A percentile compares a stretch with the other conserved stretches of the same genome.
phyloP scores from a whole-genome alignment of 495 filamentous ascomycete species.

The Talaromyces trachyspermus region DNA sequence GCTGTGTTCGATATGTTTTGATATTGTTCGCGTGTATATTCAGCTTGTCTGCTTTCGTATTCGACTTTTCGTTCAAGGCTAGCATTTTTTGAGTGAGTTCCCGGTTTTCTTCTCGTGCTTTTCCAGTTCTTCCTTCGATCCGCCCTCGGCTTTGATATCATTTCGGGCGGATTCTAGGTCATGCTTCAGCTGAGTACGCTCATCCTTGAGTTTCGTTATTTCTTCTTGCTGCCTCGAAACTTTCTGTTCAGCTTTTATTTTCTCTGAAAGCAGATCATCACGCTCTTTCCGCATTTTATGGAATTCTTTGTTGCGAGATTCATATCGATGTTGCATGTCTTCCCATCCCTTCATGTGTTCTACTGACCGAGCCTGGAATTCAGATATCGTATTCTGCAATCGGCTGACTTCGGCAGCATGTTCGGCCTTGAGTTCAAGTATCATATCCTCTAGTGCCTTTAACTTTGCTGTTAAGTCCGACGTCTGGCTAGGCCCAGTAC shows the following conservation, averaged over 20 bases:
- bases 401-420: slow-evolving; percentile 25
- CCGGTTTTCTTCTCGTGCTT: slow-evolving; percentile 34
- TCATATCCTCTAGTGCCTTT: slow-evolving; percentile 24
- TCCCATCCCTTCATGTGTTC: slow-evolving; percentile 24
- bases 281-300: slow-evolving; percentile 33
- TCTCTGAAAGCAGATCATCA: slow-evolving; percentile 18
- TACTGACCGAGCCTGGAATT: slow-evolving; percentile 15
- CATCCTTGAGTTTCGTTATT: slow-evolving; percentile 39
- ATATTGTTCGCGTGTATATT: slow-evolving; percentile 56
- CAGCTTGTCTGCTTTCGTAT: slow-evolving; percentile 44
- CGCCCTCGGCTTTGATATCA: slow-evolving; percentile 41
- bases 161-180: slow-evolving; percentile 43
- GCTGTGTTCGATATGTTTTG: slow-evolving; percentile 53
- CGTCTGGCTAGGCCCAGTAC: slow-evolving; percentile 24
- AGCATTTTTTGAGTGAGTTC: slow-evolving; percentile 33
- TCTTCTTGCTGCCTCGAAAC: slow-evolving; percentile 37
- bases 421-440: slow-evolving; percentile 27
- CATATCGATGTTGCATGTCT: slow-evolving; percentile 37
- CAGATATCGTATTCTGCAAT: slow-evolving; percentile 19
- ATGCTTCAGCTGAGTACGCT: slow-evolving; percentile 36
- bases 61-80: slow-evolving; percentile 41
- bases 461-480: slow-evolving; percentile 21
- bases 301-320: slow-evolving; percentile 29
- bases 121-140: slow-evolving; percentile 44
- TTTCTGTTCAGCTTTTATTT: slow-evolving; percentile 22